A percentile compares a stretch with the other conserved stretches of the same genome.
phyloP scores from a whole-genome alignment of 768 basidiomycete species.

The Tubosaeta sp. region DNA sequence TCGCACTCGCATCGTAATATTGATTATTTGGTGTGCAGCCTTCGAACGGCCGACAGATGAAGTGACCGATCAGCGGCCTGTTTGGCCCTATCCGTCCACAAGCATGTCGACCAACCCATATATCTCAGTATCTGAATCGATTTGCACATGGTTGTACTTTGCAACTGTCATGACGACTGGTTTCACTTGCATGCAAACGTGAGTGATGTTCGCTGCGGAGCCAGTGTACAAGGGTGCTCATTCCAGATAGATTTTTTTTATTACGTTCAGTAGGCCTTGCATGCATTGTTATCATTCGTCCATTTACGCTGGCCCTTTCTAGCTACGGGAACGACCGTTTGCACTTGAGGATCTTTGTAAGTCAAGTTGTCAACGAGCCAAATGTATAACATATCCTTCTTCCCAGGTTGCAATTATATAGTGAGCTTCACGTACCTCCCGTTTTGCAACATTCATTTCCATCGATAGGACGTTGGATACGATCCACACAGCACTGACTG shows the following conservation, averaged over 20 bases:
- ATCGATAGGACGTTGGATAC: not conserved
- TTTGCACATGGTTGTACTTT: not conserved
- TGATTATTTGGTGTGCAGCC: not conserved
- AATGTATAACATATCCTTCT: not conserved
- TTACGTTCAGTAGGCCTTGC: not conserved
- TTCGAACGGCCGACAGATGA: not conserved
- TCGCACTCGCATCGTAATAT: too few species aligned
- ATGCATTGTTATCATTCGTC: not conserved
- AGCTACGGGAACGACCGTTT: not conserved
- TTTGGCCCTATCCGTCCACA: not conserved
- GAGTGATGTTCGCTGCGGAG: not conserved
- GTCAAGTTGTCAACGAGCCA: not conserved
- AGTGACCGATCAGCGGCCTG: not conserved
- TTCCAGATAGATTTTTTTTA: constrained; percentile 2
- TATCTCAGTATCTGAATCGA: not conserved
- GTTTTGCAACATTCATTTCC: not conserved
- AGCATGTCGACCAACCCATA: not conserved
- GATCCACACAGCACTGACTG: not conserved
- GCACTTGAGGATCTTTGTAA: not conserved
- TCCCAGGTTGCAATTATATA: not conserved
- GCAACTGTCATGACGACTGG: not conserved
- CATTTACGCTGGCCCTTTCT: not conserved
- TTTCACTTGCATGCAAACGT: constrained; percentile 1
- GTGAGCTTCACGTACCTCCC: not conserved
- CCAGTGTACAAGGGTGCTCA: not conserved